Base-by-base conservation (phyloP, 306 rosid species). In the Fagus crenata region DNA sequence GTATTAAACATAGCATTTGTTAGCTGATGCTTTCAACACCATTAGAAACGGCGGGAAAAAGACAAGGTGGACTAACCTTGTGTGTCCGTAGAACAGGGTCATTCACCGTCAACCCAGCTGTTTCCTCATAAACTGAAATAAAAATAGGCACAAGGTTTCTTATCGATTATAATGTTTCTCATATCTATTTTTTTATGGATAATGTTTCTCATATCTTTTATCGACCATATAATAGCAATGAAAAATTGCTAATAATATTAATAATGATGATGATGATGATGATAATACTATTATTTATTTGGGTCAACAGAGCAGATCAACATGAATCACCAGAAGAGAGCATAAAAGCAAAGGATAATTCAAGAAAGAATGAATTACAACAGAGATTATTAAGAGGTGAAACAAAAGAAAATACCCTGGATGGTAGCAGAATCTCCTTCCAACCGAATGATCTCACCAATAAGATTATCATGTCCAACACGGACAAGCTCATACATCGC, bases 401-500 rank as follows among this genome's bases (percentile, higher is more conserved):
- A 4, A 64, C 14, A 36, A 41, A 15, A 70, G 41, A 7, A 77
- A 51, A 72, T 76, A 95, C 99, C 99, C 87, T 96, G 99, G 84
- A 92, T 96, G 7, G 99, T 96, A 77, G 99, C 99, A 80, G 99
- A 96, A 75, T 96, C 88, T 81, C 99, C 99, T 78, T 96, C 98
- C 63, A 96, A 78, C 9, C 99, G 90, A 87, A 96, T 96, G 80
- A 96, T 96, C 87, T 96, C 99, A 80, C 99, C 99, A 78, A 96
- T 96, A 78, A 96, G 87, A 76, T 85, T 91, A 79, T 96, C 99
- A 41, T 33, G 90, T 73, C 99, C 99, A 8, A 96, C 99, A 82
- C 99, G 98, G 39, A 96, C 99, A 39, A 96, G 79, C 80, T 96
- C 99, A 78, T 92, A 92, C 99, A 96, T 96, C 71, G 99, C 99